Evolutionary conservation across 1,284 basidiomycete genomes (phyloP), one percentile per base, ranked within the genome.

Genomic region (Leccinum subatratum): DNA sequence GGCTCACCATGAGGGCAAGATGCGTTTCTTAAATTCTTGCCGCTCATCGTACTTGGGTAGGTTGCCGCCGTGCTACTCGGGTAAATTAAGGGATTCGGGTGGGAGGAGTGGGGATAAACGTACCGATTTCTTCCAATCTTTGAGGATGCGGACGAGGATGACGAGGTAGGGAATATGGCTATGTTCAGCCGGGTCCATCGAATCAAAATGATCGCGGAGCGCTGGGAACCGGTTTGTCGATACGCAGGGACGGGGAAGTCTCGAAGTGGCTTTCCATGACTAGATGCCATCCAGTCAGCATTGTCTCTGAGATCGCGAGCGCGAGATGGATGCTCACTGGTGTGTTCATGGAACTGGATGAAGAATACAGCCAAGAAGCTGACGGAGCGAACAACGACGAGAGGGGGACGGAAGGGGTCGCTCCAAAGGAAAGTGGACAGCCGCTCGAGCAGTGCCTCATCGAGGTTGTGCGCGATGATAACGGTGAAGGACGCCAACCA

Each of bases 191-290:
- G 87, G 85, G 75, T 97, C 93, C 85, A 97, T 86, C 14, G 79
- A 79, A 8, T 84, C 83, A 66, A 95, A 84, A 76, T 92, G 89
- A 65, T 90, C 82, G 65, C 89, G 82, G 5, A 98, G 84, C 0
- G 87, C 85, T 0, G 93, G 89, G 82, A 98, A 98, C 0, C 0
- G 96, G 92, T 64, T 88, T 86, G 78, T 95, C 93, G 68, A 99
- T 89, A 45, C 95, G 88, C 1, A 99, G 83, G 8, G 95, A 94
- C 18, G 93, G 90, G 0, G 87, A 79, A 0, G 84, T 88, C 70
- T 97, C 94, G 0, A 94, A 91, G 79, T 99, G 97, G 18, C 92
- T 94, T 74, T 98, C 95, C 72, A 97, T 89, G 73, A 99, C 94
- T 91, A 74, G 67, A 51, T 70, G 66, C 70, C 18, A 48, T 18